phyloP scores from a whole-genome alignment of 2,329 filamentous ascomycete species.

The Keithomyces neogunnii region DNA sequence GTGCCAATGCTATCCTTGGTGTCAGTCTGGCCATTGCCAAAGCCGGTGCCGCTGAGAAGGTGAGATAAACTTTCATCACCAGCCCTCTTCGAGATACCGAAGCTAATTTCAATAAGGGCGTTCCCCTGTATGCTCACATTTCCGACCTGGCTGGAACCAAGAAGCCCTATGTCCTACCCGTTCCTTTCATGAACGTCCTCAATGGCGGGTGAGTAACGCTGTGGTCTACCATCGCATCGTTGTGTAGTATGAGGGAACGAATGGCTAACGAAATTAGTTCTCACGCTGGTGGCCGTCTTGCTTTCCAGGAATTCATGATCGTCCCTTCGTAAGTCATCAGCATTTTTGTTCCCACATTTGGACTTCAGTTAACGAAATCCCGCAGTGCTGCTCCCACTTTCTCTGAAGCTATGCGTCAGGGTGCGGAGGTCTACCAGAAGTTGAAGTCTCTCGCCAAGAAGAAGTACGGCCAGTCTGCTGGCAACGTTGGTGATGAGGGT shows the following conservation, averaged over 20 bases:
- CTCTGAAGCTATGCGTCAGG: slow-evolving; percentile 92
- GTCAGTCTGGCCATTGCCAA: slow-evolving; percentile 79
- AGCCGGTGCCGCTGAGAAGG: slow-evolving; percentile 83
- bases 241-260: neutral
- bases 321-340: slow-evolving; percentile 61
- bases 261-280: slow-evolving; percentile 44
- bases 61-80: slow-evolving; percentile 17
- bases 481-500: slow-evolving; percentile 98
- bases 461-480: slow-evolving; percentile 97
- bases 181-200: slow-evolving; percentile 90
- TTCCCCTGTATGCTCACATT: slow-evolving; percentile 81
- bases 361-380: slow-evolving; percentile 9
- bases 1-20: slow-evolving; percentile 83
- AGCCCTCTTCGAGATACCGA: neutral
- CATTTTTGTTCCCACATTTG: neutral
- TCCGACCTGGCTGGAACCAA: slow-evolving; percentile 83
- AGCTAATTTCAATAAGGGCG: slow-evolving; percentile 37
- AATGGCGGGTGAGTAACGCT: slow-evolving; percentile 53
- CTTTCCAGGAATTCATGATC: slow-evolving; percentile 97
- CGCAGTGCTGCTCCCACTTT: slow-evolving; percentile 73
- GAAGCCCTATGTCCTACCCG: slow-evolving; percentile 84
- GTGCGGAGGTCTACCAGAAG: slow-evolving; percentile 95
- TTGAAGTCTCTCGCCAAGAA: slow-evolving; percentile 97
- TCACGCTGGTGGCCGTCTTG: slow-evolving; percentile 91
- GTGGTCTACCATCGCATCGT: neutral